These are phyloP conservation scores for Amphirosellinia nigrospora DNA, from an alignment of 495 filamentous ascomycete genomes.

Conservation along the genomic window DNA sequence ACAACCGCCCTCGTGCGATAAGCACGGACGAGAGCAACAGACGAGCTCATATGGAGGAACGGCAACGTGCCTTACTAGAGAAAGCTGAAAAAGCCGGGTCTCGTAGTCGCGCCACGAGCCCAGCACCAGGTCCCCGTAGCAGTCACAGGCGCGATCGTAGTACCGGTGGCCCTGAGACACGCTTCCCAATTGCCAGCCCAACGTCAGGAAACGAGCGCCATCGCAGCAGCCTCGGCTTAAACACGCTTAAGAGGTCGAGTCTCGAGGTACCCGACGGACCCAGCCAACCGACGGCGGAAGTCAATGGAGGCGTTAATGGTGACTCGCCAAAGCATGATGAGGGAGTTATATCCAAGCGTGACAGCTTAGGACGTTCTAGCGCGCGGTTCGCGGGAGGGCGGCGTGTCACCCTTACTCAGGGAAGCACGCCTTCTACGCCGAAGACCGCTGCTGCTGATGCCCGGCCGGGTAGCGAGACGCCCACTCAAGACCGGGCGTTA, in stretches of 20 bases:
- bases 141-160: conserved; percentile 76
- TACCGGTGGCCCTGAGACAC: conserved; percentile 75
- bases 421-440: conserved; percentile 36
- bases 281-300: conserved; percentile 45
- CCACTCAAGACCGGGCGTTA: conserved; percentile 64
- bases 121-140: conserved; percentile 64
- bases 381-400: conserved; percentile 51
- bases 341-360: conserved; percentile 51
- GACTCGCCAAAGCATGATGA: conserved; percentile 53
- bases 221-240: conserved; percentile 47
- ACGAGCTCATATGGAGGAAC: conserved; percentile 89
- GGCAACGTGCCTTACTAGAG: conserved; percentile 79
- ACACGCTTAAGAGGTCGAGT: conserved; percentile 47
- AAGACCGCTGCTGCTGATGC: conserved; percentile 35
- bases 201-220: conserved; percentile 58
- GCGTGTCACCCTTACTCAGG: conserved; percentile 39
- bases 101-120: conserved; percentile 74
- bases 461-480: conserved; percentile 29
- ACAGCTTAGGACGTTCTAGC: conserved; percentile 56
- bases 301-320: conserved; percentile 48
- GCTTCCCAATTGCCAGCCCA: conserved; percentile 85
- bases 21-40: conserved; percentile 97
- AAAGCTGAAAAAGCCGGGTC: conserved; percentile 62
- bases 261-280: conserved; percentile 54
- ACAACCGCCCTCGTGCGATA: conserved; percentile 80